Base-by-base conservation (phyloP, 192 early-diverging fungal genomes). In the Mortierella hygrophila region DNA sequence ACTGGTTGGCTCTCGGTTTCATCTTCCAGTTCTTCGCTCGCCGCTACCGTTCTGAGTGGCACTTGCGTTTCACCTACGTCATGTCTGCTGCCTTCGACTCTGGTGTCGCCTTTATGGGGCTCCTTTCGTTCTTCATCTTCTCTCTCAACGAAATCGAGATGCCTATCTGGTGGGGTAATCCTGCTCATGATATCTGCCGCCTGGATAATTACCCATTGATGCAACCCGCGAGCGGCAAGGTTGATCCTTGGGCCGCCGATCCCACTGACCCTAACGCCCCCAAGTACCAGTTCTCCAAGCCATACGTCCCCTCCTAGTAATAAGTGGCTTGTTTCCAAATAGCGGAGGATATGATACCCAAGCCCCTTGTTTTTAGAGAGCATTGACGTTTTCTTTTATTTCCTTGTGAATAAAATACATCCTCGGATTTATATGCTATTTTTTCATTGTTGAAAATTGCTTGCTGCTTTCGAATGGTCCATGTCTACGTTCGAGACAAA, bases 21-120 rank as follows among this genome's bases (percentile, higher is more conserved):
- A 41, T 92, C 41, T 91, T 89, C 74, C 88, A 92, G 85, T 92
- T 78, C 69, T 88, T 72, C 46, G 44, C 92, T 10, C 89, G 89
- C 75, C 86, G 89, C 46, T 86, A 91, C 72, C 70, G 72, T 60
- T 77, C 85, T 37, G 54, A 71, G 2, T 92, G 92, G 92, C 93
- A 92, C 89, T 69, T 75, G 47, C 90, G 90, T 74, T 95, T 93
- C 87, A 93, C 92, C 81, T 95, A 93, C 79, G 91, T 94, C 23
- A 75, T 92, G 16, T 92, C 91, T 26, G 92, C 93, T 26, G 92
- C 89, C 1, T 78, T 93, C 23, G 93, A 94, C 83, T 82, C 88
- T 49, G 93, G 93, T 38, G 83, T 88, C 13, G 91, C 90, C 15
- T 47, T 73, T 46, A 16, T 52, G 6, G 70, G 46, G 0, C 54